Conservation (phyloP, 208 protist species). For the Trichomonas gallinae region DNA sequence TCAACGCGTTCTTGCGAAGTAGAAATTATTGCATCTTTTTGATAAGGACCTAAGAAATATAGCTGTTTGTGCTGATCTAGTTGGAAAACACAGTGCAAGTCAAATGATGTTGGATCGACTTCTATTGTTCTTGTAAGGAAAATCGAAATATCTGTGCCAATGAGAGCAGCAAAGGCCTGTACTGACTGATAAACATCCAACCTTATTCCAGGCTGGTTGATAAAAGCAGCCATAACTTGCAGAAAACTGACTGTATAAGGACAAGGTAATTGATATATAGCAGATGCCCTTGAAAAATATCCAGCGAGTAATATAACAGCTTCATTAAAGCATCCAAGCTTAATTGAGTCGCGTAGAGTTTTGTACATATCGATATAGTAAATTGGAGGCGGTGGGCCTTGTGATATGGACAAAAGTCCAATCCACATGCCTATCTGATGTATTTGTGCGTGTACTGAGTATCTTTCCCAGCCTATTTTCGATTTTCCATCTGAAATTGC, state of each 20-base stretch:
- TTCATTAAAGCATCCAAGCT: background rate
- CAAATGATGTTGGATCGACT: background rate
- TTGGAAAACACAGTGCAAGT: background rate
- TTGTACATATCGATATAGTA: background rate
- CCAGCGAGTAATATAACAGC: background rate
- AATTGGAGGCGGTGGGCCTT: background rate
- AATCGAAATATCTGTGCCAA: background rate
- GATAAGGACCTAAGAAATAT: background rate
- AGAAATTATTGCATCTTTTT: background rate
- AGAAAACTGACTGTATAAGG: background rate
- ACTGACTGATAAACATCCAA: background rate
- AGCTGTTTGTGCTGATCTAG: background rate
- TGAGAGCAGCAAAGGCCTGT: background rate
- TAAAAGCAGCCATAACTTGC: background rate
- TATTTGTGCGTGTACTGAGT: background rate
- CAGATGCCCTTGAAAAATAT: background rate
- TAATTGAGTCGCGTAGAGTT: background rate
- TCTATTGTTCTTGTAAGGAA: background rate
- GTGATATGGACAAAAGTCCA: background rate
- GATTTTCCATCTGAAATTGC: background rate
- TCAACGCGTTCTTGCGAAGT: background rate
- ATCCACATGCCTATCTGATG: background rate
- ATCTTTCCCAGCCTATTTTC: background rate
- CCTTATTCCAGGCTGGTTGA: background rate
- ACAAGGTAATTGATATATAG: background rate